phyloP scores from a whole-genome alignment of 2,329 filamentous ascomycete species.

The Paraphaeosphaeria sporulosa region DNA sequence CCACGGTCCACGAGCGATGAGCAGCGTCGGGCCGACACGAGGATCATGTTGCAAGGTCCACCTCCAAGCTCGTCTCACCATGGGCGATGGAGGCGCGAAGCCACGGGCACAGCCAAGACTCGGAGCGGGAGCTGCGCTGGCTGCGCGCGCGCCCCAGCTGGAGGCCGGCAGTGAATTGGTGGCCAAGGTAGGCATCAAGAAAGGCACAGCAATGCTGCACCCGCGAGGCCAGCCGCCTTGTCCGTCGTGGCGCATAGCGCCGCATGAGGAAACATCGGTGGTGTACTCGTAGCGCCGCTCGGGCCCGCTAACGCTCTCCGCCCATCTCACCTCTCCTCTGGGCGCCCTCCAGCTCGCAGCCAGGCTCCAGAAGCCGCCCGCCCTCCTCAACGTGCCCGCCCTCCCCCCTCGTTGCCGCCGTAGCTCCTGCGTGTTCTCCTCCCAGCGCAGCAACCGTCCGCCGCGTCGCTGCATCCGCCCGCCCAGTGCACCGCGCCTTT shows the following conservation, averaged over 20 bases:
- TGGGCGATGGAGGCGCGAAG: slow-evolving; percentile 1
- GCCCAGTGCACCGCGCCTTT: slow-evolving; percentile 19
- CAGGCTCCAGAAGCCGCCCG: slow-evolving; percentile 2
- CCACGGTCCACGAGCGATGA: neutral
- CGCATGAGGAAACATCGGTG: neutral
- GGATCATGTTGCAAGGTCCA: neutral
- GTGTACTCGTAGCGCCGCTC: neutral
- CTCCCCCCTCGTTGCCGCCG: neutral
- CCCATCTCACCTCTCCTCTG: slow-evolving; percentile 6
- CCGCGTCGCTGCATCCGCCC: slow-evolving; percentile 19
- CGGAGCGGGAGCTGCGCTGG: neutral
- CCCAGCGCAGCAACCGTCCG: slow-evolving; percentile 13
- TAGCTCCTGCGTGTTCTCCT: neutral
- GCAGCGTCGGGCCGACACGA: slow-evolving; percentile 2
- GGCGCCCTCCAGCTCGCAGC: slow-evolving; percentile 6
- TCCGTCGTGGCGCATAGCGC: neutral
- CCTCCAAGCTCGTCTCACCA: slow-evolving; percentile 11
- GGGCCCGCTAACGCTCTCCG: slow-evolving; percentile 6
- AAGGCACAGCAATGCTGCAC: neutral
- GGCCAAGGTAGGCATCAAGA: no score
- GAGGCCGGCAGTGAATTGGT: no score
- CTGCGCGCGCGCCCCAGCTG: no score
- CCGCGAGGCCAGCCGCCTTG: neutral
- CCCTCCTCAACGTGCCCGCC: no score
- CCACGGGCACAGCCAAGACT: neutral